These are phyloP conservation scores for Secale cereale DNA, from an alignment of 176 grass and related monocot species.

Conservation along the genomic window DNA sequence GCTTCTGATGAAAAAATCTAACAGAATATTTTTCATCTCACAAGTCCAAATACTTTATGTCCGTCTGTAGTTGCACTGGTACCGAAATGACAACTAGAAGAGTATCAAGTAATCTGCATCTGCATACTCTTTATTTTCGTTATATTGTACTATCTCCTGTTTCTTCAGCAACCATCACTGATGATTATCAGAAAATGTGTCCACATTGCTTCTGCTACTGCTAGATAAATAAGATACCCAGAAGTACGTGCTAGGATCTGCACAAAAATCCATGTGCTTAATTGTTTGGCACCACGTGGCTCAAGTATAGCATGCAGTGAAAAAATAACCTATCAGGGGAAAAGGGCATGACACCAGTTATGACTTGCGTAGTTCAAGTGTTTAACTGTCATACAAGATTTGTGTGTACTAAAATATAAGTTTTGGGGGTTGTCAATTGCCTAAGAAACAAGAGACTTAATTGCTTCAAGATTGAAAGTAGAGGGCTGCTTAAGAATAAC, in stretches of 20 bases:
- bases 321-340: not conserved
- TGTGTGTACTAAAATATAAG: not conserved
- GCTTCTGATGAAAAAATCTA: not conserved
- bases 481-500: not conserved
- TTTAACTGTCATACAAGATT: conserved; percentile 11
- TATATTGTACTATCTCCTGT: not conserved
- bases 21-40: not conserved
- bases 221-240: not conserved
- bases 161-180: not conserved
- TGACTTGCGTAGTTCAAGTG: not conserved
- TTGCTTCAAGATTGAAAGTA: not conserved
- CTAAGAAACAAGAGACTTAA: not conserved
- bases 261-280: not conserved
- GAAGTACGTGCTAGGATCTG: not conserved
- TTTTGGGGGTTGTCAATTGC: not conserved
- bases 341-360: not conserved
- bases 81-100: not conserved
- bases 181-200: conserved; percentile 13
- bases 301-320: not conserved
- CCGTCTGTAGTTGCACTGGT: not conserved
- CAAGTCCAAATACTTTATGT: not conserved
- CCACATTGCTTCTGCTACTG: not conserved
- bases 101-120: not conserved
- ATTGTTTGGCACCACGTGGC: not conserved
- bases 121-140: not conserved